A percentile compares a stretch with the other conserved stretches of the same genome.
Evolutionary conservation across 1,139 yeast species (phyloP).

Genomic region (Suhomyces anneliseae): DNA sequence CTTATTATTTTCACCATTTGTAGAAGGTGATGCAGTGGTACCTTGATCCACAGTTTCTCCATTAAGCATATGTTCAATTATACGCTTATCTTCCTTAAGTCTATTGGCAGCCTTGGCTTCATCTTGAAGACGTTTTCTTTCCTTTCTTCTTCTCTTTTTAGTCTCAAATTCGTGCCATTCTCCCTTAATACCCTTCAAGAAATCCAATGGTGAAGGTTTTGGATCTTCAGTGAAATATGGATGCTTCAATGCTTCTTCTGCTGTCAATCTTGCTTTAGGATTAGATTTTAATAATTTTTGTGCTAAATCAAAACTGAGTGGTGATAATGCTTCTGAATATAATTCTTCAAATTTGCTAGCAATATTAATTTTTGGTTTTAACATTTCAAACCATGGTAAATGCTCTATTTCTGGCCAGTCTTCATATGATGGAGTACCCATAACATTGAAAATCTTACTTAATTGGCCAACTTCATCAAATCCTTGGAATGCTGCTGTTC

Average conservation of each 20-base stretch:
- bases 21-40: neutral
- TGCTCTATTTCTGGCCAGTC: slow-evolving; percentile 76
- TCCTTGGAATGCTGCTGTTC: slow-evolving; percentile 81
- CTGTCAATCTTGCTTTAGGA: slow-evolving; percentile 64
- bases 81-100: slow-evolving; percentile 1
- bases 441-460: slow-evolving; percentile 67
- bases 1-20: neutral
- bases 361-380: slow-evolving; percentile 58
- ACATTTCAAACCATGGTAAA: slow-evolving; percentile 91
- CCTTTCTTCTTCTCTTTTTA: slow-evolving; percentile 72
- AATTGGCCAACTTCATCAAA: slow-evolving; percentile 85
- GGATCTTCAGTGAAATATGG: slow-evolving; percentile 69
- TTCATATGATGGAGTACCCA: slow-evolving; percentile 84
- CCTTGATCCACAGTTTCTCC: neutral
- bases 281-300: slow-evolving; percentile 60
- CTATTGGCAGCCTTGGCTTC: slow-evolving; percentile 18
- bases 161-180: slow-evolving; percentile 99
- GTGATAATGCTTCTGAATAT: slow-evolving; percentile 48
- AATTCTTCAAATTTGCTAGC: slow-evolving; percentile 48
- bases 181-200: slow-evolving; percentile 59
- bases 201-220: slow-evolving; percentile 49
- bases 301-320: slow-evolving; percentile 67
- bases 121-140: slow-evolving; percentile 46
- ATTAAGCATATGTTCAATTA: neutral
- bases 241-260: slow-evolving; percentile 62